A percentile compares a stretch with the other conserved stretches of the same genome.
These are phyloP conservation scores for Geosmithia morbida DNA, from an alignment of 2,329 filamentous ascomycete species.

Conservation along the genomic window DNA sequence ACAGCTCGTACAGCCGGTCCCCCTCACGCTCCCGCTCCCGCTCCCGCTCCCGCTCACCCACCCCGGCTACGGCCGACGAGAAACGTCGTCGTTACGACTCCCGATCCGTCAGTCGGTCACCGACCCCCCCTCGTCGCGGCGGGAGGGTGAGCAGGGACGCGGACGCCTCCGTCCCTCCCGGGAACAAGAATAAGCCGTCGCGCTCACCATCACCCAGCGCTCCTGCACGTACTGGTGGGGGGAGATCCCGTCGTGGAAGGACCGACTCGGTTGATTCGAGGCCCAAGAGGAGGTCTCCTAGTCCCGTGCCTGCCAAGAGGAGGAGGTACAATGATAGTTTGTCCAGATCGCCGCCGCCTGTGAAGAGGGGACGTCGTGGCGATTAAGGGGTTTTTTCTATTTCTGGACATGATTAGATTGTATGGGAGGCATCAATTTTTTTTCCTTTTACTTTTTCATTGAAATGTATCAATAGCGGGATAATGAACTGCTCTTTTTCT, in stretches of 20 bases:
- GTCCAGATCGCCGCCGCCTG: conserved; percentile 10
- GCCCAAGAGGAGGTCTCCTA: conserved; percentile 1
- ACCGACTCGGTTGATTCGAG: conserved; percentile 1
- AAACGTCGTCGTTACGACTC: conserved; percentile 5
- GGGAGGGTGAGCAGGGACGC: background rate
- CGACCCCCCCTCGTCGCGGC: conserved; percentile 2
- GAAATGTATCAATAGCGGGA: background rate
- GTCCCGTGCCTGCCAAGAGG: conserved; percentile 7
- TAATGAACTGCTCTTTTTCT: background rate
- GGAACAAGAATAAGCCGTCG: conserved; percentile 1
- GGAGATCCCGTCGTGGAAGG: conserved; percentile 1
- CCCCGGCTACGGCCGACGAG: conserved; percentile 6
- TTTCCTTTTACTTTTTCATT: no score
- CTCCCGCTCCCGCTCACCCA: conserved; percentile 16
- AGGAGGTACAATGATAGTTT: conserved; percentile 7
- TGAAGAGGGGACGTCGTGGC: conserved; percentile 8
- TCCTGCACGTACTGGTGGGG: conserved; percentile 1
- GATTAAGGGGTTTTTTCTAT: background rate
- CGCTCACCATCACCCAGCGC: conserved; percentile 9
- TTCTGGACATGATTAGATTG: background rate
- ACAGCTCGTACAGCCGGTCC: conserved; percentile 17
- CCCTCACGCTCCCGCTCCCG: conserved; percentile 12
- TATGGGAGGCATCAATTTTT: background rate
- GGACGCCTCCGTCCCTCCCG: no score
- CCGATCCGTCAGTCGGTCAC: conserved; percentile 7